Conservation (phyloP, 495 filamentous ascomycete genomes). For the Aspergillus wentii region DNA sequence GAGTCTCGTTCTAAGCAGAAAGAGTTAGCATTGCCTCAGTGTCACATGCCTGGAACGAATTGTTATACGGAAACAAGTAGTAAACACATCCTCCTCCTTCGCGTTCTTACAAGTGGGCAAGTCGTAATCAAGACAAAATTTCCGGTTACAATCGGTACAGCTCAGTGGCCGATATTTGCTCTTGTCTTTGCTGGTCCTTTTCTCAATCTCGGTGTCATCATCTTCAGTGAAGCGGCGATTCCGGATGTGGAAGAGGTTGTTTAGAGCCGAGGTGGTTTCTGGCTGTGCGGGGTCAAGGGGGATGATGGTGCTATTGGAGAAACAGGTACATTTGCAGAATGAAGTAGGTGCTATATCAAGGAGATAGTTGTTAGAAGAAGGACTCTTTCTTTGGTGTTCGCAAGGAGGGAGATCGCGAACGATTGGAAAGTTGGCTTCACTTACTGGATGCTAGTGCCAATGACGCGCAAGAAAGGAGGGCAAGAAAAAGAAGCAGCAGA, state of each 20-base stretch:
- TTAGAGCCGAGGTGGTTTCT: constrained; percentile 15
- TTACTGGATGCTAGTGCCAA: constrained; percentile 28
- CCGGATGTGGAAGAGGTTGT: constrained; percentile 22
- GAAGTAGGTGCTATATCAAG: constrained; percentile 53
- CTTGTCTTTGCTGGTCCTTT: constrained; percentile 28
- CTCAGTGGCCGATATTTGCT: constrained; percentile 39
- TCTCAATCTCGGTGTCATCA: constrained; percentile 9
- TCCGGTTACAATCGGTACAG: constrained; percentile 85
- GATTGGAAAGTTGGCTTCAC: constrained; percentile 4
- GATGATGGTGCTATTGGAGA: constrained; percentile 88
- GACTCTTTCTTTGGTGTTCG: neutral
- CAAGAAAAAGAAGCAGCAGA: constrained; percentile 15
- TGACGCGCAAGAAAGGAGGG: constrained; percentile 21
- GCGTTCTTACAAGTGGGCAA: constrained; percentile 81
- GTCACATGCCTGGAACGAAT: neutral
- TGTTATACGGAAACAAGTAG: constrained; percentile 77
- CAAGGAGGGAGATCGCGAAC: neutral
- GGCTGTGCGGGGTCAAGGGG: constrained; percentile 29
- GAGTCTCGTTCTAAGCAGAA: constrained; percentile 73
- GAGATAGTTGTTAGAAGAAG: constrained; percentile 7
- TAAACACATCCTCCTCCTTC: constrained; percentile 81
- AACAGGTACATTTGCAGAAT: constrained; percentile 98
- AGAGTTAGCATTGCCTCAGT: constrained; percentile 11
- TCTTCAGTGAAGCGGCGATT: constrained; percentile 11
- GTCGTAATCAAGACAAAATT: constrained; percentile 81